Conservation (phyloP, 179 eudicot genomes). For the Beta corolliflora region DNA sequence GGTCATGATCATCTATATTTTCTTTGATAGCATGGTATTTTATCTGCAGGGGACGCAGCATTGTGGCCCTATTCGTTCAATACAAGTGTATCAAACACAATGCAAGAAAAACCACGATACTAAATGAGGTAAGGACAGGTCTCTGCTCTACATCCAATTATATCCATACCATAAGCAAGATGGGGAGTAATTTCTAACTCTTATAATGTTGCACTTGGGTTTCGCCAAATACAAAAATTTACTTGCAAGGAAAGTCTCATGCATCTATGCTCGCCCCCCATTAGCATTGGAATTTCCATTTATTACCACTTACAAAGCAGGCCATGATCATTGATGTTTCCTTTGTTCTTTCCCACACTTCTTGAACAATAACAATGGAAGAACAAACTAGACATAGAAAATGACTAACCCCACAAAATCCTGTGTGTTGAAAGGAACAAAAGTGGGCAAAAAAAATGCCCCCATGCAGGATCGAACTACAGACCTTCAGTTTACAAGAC, state of each 20-base stretch:
- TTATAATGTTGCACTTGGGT: background rate
- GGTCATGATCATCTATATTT: too few species aligned
- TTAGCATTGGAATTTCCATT: too few species aligned
- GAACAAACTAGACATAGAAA: too few species aligned
- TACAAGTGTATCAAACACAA: background rate
- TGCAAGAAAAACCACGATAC: background rate
- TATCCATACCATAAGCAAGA: background rate
- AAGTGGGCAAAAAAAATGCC: slow-evolving; percentile 42
- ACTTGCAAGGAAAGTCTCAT: too few species aligned
- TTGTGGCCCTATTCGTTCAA: background rate
- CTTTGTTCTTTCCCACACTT: too few species aligned
- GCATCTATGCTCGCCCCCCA: too few species aligned
- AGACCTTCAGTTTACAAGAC: slow-evolving; percentile 99
- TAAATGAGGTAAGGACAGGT: background rate
- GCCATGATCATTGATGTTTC: too few species aligned
- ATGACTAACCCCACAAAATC: too few species aligned
- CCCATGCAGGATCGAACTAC: slow-evolving; percentile 99
- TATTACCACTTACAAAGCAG: too few species aligned
- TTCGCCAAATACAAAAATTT: too few species aligned
- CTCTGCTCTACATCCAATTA: background rate
- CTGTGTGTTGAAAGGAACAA: background rate
- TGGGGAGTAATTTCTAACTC: too few species aligned
- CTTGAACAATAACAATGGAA: too few species aligned
- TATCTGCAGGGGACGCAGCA: background rate
- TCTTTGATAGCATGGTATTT: background rate